Evolutionary conservation across 2,329 filamentous ascomycete genomes (phyloP).

Genomic region (Pseudopithomyces maydicus): DNA sequence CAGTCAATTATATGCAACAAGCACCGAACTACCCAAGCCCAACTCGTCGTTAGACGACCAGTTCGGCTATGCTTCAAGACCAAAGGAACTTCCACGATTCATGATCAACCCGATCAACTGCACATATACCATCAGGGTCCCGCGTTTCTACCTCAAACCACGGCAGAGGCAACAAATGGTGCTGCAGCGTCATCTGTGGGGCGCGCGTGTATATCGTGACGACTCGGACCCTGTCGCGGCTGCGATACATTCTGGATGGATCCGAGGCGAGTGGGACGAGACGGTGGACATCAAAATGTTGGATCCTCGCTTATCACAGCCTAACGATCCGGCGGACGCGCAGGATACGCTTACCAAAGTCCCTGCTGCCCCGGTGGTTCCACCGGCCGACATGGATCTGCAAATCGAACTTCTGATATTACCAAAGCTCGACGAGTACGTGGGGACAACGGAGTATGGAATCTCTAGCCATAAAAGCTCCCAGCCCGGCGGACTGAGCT

Average conservation of each 20-base stretch:
- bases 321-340: constrained; percentile 49
- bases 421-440: constrained; percentile 77
- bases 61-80: constrained; percentile 64
- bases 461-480: constrained; percentile 83
- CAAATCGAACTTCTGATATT: constrained; percentile 87
- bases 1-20: constrained; percentile 78
- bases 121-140: constrained; percentile 85
- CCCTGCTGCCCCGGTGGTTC: constrained; percentile 61
- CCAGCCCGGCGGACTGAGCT: constrained; percentile 86
- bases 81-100: constrained; percentile 76
- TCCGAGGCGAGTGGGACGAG: constrained; percentile 84
- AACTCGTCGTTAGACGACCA: constrained; percentile 55
- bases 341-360: constrained; percentile 47
- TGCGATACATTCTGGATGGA: constrained; percentile 91
- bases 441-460: constrained; percentile 75
- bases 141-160: constrained; percentile 74
- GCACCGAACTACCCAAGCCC: constrained; percentile 56
- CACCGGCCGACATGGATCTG: constrained; percentile 74
- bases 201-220: constrained; percentile 92
- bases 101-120: constrained; percentile 79
- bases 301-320: constrained; percentile 57
- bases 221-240: constrained; percentile 93
- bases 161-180: constrained; percentile 82
- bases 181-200: constrained; percentile 80
- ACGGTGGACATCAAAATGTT: constrained; percentile 75